Evolutionary conservation across 1,139 yeast species (phyloP).

Genomic region (Kodamaea fungicola): DNA sequence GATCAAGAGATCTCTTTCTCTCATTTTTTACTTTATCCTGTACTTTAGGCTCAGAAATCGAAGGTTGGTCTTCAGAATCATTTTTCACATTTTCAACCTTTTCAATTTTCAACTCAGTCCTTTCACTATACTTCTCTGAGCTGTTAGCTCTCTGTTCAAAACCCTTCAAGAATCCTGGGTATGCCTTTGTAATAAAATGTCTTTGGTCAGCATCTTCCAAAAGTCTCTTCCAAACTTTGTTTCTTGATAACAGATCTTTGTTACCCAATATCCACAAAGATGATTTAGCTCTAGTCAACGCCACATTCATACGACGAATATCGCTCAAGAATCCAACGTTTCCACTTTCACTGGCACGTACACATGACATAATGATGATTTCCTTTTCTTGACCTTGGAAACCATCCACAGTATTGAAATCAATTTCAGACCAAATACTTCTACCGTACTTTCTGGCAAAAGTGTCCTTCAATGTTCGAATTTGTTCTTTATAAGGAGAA

Average conservation of each 20-base stretch:
- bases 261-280: conserved; percentile 93
- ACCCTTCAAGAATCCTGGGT: conserved; percentile 34
- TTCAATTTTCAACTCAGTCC: background rate
- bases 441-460: conserved; percentile 64
- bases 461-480: conserved; percentile 50
- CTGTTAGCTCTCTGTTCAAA: background rate
- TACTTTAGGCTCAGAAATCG: background rate
- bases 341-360: conserved; percentile 67
- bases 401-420: conserved; percentile 95
- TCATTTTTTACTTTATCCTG: background rate
- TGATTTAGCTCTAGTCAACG: conserved; percentile 87
- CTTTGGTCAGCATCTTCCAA: conserved; percentile 61
- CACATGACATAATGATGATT: conserved; percentile 90
- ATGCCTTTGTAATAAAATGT: conserved; percentile 28
- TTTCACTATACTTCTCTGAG: background rate
- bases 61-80: background rate
- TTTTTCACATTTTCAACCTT: background rate
- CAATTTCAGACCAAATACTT: conserved; percentile 61
- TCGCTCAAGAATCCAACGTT: conserved; percentile 90
- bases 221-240: conserved; percentile 67
- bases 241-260: conserved; percentile 54
- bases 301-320: conserved; percentile 92
- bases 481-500: conserved; percentile 93
- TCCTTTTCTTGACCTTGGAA: conserved; percentile 98
- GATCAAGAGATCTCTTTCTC: background rate